Conservation (phyloP, 257 asterid genomes). For the Ilex asprella region DNA sequence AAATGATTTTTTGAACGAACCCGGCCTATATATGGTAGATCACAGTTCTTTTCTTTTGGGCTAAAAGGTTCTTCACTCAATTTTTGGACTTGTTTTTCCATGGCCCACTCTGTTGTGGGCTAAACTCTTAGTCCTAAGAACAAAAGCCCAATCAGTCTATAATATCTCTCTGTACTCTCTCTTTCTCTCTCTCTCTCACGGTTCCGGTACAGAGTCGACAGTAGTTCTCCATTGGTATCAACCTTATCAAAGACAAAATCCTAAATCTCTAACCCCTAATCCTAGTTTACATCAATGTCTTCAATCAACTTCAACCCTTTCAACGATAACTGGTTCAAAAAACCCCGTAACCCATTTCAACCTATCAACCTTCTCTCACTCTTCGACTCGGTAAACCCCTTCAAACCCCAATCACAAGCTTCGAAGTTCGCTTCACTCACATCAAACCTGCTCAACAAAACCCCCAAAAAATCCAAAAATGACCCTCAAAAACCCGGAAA, state of each 20-base stretch:
- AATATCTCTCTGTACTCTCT: too few species aligned
- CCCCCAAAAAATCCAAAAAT: slow-evolving; percentile 38
- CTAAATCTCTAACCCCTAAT: neutral
- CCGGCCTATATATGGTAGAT: too few species aligned
- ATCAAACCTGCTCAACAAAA: slow-evolving; percentile 46
- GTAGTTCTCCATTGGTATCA: slow-evolving; percentile 4
- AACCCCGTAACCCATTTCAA: slow-evolving; percentile 48
- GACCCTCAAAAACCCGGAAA: slow-evolving; percentile 46
- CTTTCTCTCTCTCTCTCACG: too few species aligned
- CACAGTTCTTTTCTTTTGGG: too few species aligned
- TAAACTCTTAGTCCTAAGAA: too few species aligned
- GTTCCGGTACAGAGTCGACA: too few species aligned
- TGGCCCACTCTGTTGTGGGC: too few species aligned
- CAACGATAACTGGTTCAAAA: slow-evolving; percentile 66
- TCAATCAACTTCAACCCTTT: slow-evolving; percentile 71
- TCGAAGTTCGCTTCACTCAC: slow-evolving; percentile 65
- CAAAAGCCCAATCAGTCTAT: too few species aligned
- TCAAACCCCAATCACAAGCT: slow-evolving; percentile 38
- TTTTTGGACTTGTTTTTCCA: too few species aligned
- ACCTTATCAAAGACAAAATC: neutral
- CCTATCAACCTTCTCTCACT: slow-evolving; percentile 39
- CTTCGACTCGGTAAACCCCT: slow-evolving; percentile 26
- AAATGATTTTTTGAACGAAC: too few species aligned
- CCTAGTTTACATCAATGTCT: slow-evolving; percentile 36
- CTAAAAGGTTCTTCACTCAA: too few species aligned